Conservation (phyloP, 805 yeast species). For the Saccharomyces paradoxus region DNA sequence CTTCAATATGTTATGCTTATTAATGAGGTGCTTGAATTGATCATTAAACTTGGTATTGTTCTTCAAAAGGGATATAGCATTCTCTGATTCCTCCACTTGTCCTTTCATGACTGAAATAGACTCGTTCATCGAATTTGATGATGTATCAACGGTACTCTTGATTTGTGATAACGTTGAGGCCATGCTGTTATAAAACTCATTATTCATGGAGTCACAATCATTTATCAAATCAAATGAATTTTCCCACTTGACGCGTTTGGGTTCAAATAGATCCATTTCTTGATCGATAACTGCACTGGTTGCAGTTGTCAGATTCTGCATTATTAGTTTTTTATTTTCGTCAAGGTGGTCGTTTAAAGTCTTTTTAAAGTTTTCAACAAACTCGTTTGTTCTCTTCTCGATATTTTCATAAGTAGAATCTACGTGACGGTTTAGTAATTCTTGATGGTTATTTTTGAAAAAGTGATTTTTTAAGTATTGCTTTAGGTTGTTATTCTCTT, state of each 20-base stretch:
- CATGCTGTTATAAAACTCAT: conserved; percentile 15
- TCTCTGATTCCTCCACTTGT: conserved; percentile 11
- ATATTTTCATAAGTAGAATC: conserved; percentile 20
- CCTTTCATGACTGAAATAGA: conserved; percentile 14
- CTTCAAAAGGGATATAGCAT: conserved; percentile 5
- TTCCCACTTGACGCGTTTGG: conserved; percentile 26
- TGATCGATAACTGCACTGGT: conserved; percentile 24
- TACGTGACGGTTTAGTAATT: conserved; percentile 18
- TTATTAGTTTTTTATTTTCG: conserved; percentile 19
- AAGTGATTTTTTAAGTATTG: conserved; percentile 25
- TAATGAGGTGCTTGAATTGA: conserved; percentile 14
- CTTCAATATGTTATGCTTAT: conserved; percentile 12
- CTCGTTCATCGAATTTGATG: conserved; percentile 11
- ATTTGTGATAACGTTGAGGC: conserved; percentile 13
- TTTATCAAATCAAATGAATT: conserved; percentile 27
- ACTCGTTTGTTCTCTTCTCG: conserved; percentile 16
- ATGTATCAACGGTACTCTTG: conserved; percentile 12
- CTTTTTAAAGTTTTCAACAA: conserved; percentile 15
- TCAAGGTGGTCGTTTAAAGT: conserved; percentile 19
- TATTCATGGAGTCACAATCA: conserved; percentile 27
- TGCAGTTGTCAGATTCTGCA: conserved; percentile 21
- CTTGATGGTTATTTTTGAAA: conserved; percentile 24
- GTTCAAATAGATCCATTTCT: conserved; percentile 25
- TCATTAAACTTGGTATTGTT: conserved; percentile 10
- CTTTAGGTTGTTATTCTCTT: conserved; percentile 26